These are phyloP conservation scores for Yamagishiella unicocca DNA, from an alignment of 139 green algal genomes.

Conservation along the genomic window DNA sequence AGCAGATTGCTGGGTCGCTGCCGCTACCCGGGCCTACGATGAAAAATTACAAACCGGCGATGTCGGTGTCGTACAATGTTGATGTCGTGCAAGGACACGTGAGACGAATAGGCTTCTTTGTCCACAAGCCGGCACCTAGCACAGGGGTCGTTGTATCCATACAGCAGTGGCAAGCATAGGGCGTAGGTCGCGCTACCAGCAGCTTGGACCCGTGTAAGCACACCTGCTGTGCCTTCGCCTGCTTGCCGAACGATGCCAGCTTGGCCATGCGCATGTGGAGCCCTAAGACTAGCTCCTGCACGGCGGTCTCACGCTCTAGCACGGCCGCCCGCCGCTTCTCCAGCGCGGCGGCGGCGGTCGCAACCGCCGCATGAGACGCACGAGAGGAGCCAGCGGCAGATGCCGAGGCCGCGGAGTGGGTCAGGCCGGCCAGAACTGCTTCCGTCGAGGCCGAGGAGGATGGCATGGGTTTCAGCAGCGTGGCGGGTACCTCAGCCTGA, in stretches of 20 bases:
- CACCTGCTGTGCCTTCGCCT: slow-evolving; percentile 3
- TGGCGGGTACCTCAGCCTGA: slow-evolving; percentile 13
- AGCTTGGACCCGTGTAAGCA: too few relatives aligned
- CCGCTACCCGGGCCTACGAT: background rate
- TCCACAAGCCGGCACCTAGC: too few relatives aligned
- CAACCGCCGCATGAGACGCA: background rate
- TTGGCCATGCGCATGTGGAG: slow-evolving; percentile 37
- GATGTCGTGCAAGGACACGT: too few relatives aligned
- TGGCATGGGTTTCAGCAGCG: background rate
- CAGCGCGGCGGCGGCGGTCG: slow-evolving; percentile 6
- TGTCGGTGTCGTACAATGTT: too few relatives aligned
- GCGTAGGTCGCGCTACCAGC: too few relatives aligned
- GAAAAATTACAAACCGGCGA: too few relatives aligned
- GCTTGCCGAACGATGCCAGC: background rate
- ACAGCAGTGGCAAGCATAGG: too few relatives aligned
- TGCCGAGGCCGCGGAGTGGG: background rate
- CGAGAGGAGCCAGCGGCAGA: background rate
- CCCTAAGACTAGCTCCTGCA: slow-evolving; percentile 23
- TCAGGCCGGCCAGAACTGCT: background rate
- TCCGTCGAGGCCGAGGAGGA: background rate
- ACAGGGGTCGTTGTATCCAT: too few relatives aligned
- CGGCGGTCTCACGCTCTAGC: slow-evolving; percentile 2
- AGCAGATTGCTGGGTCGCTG: background rate
- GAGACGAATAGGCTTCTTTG: too few relatives aligned
- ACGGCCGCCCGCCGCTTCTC: slow-evolving; percentile 21